A percentile compares a stretch with the other conserved stretches of the same genome.
Evolutionary conservation across 257 asterid species (phyloP).

Genomic region (Gentiana macrophylla): DNA sequence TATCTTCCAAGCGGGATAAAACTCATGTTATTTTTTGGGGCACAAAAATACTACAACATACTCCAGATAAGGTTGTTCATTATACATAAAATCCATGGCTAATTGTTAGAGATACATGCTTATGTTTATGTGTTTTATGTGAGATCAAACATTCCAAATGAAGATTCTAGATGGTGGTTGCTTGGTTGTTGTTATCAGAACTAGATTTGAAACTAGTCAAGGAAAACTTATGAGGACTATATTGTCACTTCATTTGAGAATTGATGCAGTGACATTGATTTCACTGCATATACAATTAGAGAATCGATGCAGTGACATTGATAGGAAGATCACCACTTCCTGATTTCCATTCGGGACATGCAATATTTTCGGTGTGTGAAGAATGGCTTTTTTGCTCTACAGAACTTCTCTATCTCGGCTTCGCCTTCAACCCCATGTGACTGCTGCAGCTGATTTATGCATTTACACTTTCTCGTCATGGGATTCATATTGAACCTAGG

Average conservation of each 20-base stretch:
- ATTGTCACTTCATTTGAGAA: slow-evolving; percentile 18
- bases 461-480: slow-evolving; percentile 36
- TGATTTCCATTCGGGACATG: no score
- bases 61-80: slow-evolving; percentile 73
- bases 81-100: neutral
- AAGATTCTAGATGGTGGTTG: slow-evolving; percentile 98
- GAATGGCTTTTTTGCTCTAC: slow-evolving; percentile 50
- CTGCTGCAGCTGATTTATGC: slow-evolving; percentile 19
- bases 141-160: slow-evolving; percentile 60
- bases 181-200: slow-evolving; percentile 89
- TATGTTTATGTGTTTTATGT: slow-evolving; percentile 2
- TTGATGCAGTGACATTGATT: no score
- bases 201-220: slow-evolving; percentile 98
- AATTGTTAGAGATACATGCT: no score
- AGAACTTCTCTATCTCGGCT: slow-evolving; percentile 41
- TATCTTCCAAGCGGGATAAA: slow-evolving; percentile 79
- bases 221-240: slow-evolving; percentile 99
- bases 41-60: slow-evolving; percentile 91
- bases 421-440: slow-evolving; percentile 40
- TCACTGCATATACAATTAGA: no score
- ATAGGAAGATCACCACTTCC: no score
- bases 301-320: no score
- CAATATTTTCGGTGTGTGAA: no score
- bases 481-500: slow-evolving; percentile 70
- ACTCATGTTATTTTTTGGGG: slow-evolving; percentile 96